These are phyloP conservation scores for Trapa bicornis DNA, from an alignment of 345 rosid genomes.

Conservation along the genomic window DNA sequence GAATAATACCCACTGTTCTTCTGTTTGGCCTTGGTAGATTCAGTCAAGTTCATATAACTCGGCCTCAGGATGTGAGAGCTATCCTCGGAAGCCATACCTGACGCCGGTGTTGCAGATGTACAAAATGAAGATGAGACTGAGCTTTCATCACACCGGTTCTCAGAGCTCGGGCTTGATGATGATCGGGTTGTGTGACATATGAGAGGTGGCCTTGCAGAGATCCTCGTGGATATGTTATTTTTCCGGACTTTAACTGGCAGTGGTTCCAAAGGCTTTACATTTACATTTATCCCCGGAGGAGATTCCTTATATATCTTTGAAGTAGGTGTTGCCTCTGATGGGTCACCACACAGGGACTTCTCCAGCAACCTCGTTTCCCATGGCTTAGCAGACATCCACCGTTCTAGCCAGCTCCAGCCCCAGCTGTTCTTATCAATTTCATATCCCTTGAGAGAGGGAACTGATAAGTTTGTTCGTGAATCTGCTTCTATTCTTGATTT, in stretches of 20 bases:
- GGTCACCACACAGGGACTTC: constrained; percentile 25
- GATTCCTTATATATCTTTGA: constrained; percentile 20
- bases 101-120: constrained; percentile 53
- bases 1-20: constrained; percentile 20
- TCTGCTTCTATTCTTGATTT: constrained; percentile 22
- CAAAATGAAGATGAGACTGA: constrained; percentile 72
- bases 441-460: constrained; percentile 34
- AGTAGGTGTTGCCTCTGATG: constrained; percentile 29
- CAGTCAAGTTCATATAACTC: constrained; percentile 73
- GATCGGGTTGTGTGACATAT: constrained; percentile 30
- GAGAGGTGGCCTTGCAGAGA: constrained; percentile 58
- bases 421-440: constrained; percentile 64
- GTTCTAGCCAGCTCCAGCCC: constrained; percentile 99
- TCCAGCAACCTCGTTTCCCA: constrained; percentile 93
- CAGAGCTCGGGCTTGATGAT: constrained; percentile 75
- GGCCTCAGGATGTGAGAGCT: constrained; percentile 40
- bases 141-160: constrained; percentile 53
- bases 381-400: constrained; percentile 98
- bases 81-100: constrained; percentile 42
- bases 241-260: constrained; percentile 37
- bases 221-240: constrained; percentile 68
- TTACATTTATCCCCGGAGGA: constrained; percentile 16
- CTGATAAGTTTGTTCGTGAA: constrained; percentile 19
- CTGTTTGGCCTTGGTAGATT: constrained; percentile 79
- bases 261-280: constrained; percentile 40